These are phyloP conservation scores for Purpureocillium takamizusanense DNA, from an alignment of 2,329 filamentous ascomycete species.

Conservation along the genomic window DNA sequence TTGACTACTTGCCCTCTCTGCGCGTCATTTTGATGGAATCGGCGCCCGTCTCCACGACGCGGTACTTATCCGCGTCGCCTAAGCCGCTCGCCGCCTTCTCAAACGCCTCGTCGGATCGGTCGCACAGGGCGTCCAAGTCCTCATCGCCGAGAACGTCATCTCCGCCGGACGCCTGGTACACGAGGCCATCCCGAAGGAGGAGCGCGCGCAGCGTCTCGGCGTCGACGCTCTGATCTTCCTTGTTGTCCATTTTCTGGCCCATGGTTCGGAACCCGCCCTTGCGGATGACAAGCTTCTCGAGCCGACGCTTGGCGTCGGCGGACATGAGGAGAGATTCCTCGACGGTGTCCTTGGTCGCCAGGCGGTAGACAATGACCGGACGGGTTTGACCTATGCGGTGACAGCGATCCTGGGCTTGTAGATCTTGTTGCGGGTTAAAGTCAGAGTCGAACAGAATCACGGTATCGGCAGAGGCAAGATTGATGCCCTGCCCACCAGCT, in stretches of 20 bases:
- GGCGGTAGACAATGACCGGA: conserved; percentile 86
- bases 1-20: conserved; percentile 5
- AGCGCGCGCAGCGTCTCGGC: conserved; percentile 53
- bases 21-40: conserved; percentile 38
- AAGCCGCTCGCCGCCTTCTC: conserved; percentile 68
- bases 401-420: conserved; percentile 91
- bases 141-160: conserved; percentile 62
- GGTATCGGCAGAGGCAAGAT: conserved; percentile 82
- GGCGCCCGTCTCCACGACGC: conserved; percentile 67
- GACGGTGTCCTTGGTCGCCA: conserved; percentile 87
- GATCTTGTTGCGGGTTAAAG: conserved; percentile 94
- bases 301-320: conserved; percentile 80
- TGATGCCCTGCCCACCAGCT: conserved; percentile 92
- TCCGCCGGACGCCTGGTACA: conserved; percentile 49
- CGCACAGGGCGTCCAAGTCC: conserved; percentile 71
- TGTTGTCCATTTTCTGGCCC: conserved; percentile 47
- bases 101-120: conserved; percentile 59
- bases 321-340: conserved; percentile 81
- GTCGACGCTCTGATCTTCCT: conserved; percentile 41
- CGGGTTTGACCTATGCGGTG: conserved; percentile 90
- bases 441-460: conserved; percentile 83
- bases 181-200: conserved; percentile 62
- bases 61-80: conserved; percentile 62
- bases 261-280: conserved; percentile 78
- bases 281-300: conserved; percentile 92